Percentiles rank a stretch among this genome's conserved stretches.
Evolutionary conservation across 331 rosid species (phyloP).

Genomic region (Rosa hybrid): DNA sequence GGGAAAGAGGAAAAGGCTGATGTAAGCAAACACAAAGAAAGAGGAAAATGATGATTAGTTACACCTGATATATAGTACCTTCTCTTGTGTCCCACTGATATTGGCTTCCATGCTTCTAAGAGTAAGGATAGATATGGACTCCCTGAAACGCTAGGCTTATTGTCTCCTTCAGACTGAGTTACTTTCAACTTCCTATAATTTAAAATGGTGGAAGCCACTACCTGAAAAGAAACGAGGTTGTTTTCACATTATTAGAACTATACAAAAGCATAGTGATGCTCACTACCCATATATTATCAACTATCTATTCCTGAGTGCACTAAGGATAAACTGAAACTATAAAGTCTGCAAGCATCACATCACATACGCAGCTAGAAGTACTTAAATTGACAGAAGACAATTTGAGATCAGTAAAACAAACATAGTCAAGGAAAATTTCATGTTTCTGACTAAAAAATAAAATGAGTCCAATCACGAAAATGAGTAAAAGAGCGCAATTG

Average conservation of each 20-base stretch:
- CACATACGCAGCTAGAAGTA: not conserved
- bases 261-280: not conserved
- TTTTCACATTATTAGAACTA: not conserved
- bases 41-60: not conserved
- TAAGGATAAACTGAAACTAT: not conserved
- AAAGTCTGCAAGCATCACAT: not conserved
- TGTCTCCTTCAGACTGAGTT: slow-evolving; percentile 30
- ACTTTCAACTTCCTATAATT: slow-evolving; percentile 65
- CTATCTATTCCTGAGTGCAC: not conserved
- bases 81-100: slow-evolving; percentile 88
- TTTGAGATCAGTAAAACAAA: not conserved
- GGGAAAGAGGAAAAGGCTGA: not conserved
- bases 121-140: slow-evolving; percentile 47
- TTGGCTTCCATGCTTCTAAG: slow-evolving; percentile 89
- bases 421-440: not conserved
- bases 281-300: not conserved
- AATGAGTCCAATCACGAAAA: not conserved
- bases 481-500: not conserved
- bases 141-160: slow-evolving; percentile 39
- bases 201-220: slow-evolving; percentile 63
- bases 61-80: slow-evolving; percentile 45
- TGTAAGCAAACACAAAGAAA: slow-evolving; percentile 19
- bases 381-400: not conserved
- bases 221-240: slow-evolving; percentile 52
- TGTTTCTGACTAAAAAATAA: not conserved